Base-by-base conservation (phyloP, 1,139 yeast genomes). In the Suhomyces chickasaworum region DNA sequence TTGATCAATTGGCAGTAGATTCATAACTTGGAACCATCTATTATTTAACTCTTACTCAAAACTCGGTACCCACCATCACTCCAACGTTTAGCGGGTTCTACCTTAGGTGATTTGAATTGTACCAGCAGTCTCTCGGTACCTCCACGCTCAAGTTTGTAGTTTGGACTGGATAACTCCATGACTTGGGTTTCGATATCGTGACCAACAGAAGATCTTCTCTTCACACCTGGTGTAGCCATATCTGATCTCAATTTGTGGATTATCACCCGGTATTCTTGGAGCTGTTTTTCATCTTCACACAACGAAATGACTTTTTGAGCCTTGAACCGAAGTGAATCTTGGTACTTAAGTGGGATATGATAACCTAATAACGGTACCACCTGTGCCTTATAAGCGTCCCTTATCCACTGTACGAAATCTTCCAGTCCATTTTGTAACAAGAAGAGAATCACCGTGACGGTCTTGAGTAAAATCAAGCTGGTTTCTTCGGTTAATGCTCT, bases 241-340 rank as follows among this genome's bases (percentile, higher is more conserved):
- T 72, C 77, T 8, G 64, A 56, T 41, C 81, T 58, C 46, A 75
- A 57, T 25, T 59, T 60, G 46, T 72, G 74, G 50, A 75, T 70
- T 39, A 70, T 71, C 3, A 62, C 53, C 44, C 80, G 61, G 51
- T 69, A 69, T 15, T 56, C 51, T n/a, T 50, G 46, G 27, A 77
- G 57, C 20, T 63, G 56, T 1, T 55, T 51, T 4, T 58, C 56
- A 46, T 67, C 57, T 15, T 64, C 64, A 17, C 75, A 54, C 15
- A 75, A 57, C 15, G 54, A 56, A 15, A 64, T 46, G 5, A 72
- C 59, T 25, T 61, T 63, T 8, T 49, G 51, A 3, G 69, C 61
- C 52, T 73, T 72, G 44, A 56, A 60, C 39, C 66, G 51, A 5
- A 73, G 61, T 13, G 67, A 53, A 10, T 65, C 60, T 20, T 44